Evolutionary conservation across 2,329 filamentous ascomycete genomes (phyloP).

Genomic region (Pyricularia grisea): DNA sequence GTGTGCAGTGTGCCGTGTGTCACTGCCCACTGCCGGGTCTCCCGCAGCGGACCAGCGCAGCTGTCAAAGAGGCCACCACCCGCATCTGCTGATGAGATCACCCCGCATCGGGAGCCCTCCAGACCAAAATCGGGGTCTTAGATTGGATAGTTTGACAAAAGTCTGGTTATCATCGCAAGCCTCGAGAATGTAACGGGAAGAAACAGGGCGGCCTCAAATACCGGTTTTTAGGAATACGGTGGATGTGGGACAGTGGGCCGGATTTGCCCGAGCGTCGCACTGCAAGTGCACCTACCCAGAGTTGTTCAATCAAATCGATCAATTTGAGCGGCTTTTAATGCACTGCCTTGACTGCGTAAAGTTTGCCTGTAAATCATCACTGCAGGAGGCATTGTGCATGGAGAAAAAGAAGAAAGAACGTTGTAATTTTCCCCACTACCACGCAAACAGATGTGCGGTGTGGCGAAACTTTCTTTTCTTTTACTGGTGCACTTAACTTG

Average conservation of each 20-base stretch:
- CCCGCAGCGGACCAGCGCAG: not conserved
- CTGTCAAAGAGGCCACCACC: not conserved
- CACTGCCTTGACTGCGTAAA: not conserved
- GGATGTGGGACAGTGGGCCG: not conserved
- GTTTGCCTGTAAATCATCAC: not conserved
- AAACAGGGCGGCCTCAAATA: not conserved
- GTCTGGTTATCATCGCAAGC: not conserved
- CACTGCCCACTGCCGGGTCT: not conserved
- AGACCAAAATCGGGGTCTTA: not conserved
- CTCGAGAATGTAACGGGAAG: not conserved
- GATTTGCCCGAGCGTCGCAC: not conserved
- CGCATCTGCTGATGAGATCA: slow-evolving; percentile 4
- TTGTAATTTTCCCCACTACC: not conserved
- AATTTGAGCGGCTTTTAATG: not conserved
- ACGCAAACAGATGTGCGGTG: not conserved
- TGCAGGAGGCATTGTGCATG: not conserved
- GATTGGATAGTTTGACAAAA: not conserved
- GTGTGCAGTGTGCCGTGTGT: not conserved
- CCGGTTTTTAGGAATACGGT: not conserved
- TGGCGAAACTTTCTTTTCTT: not conserved
- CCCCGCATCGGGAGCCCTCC: not conserved
- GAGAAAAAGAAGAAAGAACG: not conserved
- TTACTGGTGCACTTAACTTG: too few species aligned
- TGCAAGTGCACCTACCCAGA: not conserved
- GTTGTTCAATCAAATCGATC: not conserved